These are phyloP conservation scores for Flammula alnicola DNA, from an alignment of 1,284 basidiomycete species.

Conservation along the genomic window DNA sequence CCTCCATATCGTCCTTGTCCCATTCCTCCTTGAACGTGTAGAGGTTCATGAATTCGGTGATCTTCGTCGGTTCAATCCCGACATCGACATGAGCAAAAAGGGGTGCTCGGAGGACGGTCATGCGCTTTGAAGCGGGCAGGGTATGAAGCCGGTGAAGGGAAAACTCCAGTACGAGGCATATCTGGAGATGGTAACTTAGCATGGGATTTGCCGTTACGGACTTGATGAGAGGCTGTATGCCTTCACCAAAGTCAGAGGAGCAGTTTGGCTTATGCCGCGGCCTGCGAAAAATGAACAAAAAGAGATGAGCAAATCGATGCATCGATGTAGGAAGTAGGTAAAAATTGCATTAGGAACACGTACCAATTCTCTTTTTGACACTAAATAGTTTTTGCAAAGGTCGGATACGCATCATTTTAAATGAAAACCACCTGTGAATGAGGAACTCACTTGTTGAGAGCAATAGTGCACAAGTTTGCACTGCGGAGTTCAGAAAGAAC, in stretches of 20 bases:
- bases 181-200: constrained; percentile 20
- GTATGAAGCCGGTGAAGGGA: constrained; percentile 12
- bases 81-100: constrained; percentile 23
- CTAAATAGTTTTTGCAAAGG: background rate
- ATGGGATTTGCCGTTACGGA: constrained; percentile 21
- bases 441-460: constrained; percentile 14
- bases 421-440: background rate
- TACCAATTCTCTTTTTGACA: constrained; percentile 24
- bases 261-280: constrained; percentile 18
- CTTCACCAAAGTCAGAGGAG: constrained; percentile 10
- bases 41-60: constrained; percentile 23
- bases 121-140: constrained; percentile 3
- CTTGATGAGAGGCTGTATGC: constrained; percentile 20
- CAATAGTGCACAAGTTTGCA: constrained; percentile 20
- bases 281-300: constrained; percentile 6
- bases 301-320: background rate
- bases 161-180: constrained; percentile 18
- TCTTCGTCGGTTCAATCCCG: constrained; percentile 23
- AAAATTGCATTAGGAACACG: too few species aligned
- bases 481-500: constrained; percentile 7
- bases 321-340: too few species aligned
- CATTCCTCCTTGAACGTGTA: constrained; percentile 19
- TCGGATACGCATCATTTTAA: background rate
- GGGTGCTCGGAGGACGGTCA: constrained; percentile 7
- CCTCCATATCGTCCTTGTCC: constrained; percentile 18